Base-by-base conservation (phyloP, 2,329 filamentous ascomycete genomes). In the Coniella lustricola region DNA sequence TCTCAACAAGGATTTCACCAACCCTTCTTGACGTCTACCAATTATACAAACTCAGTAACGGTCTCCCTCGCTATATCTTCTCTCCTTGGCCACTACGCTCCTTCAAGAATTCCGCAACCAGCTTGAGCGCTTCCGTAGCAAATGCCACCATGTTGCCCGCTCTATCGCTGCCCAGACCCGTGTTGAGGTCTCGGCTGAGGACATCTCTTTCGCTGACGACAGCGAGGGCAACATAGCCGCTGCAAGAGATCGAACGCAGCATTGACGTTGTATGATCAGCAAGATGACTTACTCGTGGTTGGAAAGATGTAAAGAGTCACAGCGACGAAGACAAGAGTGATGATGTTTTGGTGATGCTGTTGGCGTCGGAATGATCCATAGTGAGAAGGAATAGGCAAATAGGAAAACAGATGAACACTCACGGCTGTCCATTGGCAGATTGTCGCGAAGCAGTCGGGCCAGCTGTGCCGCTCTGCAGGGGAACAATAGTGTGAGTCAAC, bases 101-200 rank as follows among this genome's bases (percentile, higher is more conserved):
- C 14, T 16, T 70, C 35, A 82, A 69, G 31, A 79, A 73, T 64
- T 82, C 79, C 56, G 67, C 71, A 54, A 82, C 60, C 53, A 83
- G 59, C 57, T 60, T 72, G 65, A 83, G 63, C 20, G 67, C 77
- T 61, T 79, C 78, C 3, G 71, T 67, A 0, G 80, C 78, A 69
- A 84, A 84, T 33, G 63, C 62, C 50, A 83, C 69, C 81, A 84
- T 84, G 58, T 84, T 85, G 44, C 56, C 73, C 58, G 77, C 73
- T 48, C 81, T 65, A 57, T 82, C 72, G 3, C 61, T 67, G 8
- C 69, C 72, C 20, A 73, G 62, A 7, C 73, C 76, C 1, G 79
- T 83, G 44, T 77, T 70, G 22, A 79, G 57, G 61, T 84, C 81
- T 47, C 69, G 71, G 46, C 69, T 76, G 50, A 71, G 69, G 0